Conservation (phyloP, 23 red algal genomes). For the Gracilariopsis chorda region DNA sequence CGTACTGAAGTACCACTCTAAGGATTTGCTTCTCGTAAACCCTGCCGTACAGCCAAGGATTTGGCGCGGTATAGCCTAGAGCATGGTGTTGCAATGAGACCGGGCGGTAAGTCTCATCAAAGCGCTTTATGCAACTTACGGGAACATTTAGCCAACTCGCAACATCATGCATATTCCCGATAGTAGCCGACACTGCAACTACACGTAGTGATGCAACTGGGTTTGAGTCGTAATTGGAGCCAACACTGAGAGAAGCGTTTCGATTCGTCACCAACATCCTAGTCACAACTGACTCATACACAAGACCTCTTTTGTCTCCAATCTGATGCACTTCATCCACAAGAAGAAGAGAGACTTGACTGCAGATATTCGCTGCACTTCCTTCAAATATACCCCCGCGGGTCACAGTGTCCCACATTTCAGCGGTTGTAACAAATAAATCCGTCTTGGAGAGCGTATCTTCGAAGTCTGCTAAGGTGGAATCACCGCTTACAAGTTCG, state of each 20-base stretch:
- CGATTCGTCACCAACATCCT: constrained; percentile 35
- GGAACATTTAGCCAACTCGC: constrained; percentile 40
- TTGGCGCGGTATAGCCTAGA: constrained; percentile 26
- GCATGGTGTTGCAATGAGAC: constrained; percentile 38
- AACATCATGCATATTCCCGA: constrained; percentile 54
- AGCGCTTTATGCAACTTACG: constrained; percentile 7
- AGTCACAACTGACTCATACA: constrained; percentile 73
- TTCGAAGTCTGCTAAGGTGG: not conserved
- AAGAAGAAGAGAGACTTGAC: constrained; percentile 41
- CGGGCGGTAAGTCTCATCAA: constrained; percentile 46
- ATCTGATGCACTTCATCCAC: constrained; percentile 82
- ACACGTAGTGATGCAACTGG: constrained; percentile 34
- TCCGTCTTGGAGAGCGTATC: not conserved
- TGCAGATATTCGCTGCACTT: not conserved
- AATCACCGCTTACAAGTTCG: constrained; percentile 27
- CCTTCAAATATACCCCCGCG: not conserved
- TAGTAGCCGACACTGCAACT: constrained; percentile 64
- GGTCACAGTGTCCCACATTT: constrained; percentile 30
- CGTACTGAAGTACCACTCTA: constrained; percentile 24
- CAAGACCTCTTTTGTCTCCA: constrained; percentile 49
- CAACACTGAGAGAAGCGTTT: not conserved
- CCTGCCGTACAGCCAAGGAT: constrained; percentile 55
- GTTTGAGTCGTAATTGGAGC: not conserved
- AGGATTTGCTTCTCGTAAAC: constrained; percentile 42
- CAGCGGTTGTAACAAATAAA: constrained; percentile 40